phyloP scores from a whole-genome alignment of 495 filamentous ascomycete species.

The Penicillium daleae region DNA sequence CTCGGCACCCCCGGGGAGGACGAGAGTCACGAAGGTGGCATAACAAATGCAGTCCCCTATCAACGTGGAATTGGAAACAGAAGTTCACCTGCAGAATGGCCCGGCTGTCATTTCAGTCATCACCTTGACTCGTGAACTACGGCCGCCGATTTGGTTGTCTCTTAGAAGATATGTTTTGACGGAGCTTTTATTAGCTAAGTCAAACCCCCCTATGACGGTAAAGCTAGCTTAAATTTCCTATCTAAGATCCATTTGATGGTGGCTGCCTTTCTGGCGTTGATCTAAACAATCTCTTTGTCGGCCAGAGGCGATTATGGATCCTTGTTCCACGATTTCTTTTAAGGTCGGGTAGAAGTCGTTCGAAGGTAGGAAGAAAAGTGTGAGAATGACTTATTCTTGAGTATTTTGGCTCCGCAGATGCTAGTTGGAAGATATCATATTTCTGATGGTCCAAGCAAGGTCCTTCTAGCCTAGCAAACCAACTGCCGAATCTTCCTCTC shows the following conservation, averaged over 20 bases:
- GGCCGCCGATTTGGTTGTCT: neutral
- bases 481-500: neutral
- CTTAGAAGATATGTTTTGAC: neutral
- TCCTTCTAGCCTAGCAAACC: neutral
- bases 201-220: neutral
- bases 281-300: neutral
- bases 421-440: neutral
- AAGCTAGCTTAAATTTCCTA: neutral
- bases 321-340: neutral
- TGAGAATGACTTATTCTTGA: neutral
- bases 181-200: neutral
- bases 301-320: neutral
- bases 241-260: neutral
- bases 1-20: slow-evolving; percentile 30
- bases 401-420: neutral
- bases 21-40: slow-evolving; percentile 60
- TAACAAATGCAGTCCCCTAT: slow-evolving; percentile 64
- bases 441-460: neutral
- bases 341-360: neutral
- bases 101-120: neutral
- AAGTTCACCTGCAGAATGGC: neutral
- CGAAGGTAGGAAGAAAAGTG: neutral
- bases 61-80: slow-evolving; percentile 43
- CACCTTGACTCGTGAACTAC: neutral
- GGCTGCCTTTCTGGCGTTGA: neutral